These are phyloP conservation scores for Acanthamoeba lenticulata DNA, from an alignment of 208 protist genomes.

Conservation along the genomic window DNA sequence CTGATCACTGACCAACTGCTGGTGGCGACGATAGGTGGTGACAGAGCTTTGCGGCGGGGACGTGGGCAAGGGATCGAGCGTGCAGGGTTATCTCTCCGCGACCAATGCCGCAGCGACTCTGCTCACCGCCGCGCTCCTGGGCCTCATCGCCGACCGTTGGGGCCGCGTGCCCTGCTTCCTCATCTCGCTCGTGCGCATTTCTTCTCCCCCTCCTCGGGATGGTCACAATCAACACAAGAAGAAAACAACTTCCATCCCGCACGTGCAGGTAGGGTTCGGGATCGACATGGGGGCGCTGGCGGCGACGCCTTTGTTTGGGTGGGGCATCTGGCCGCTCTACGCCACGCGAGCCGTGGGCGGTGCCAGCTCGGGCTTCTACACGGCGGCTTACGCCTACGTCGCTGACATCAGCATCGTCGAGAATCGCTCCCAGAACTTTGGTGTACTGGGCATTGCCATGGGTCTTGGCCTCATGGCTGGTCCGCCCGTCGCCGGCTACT, in stretches of 20 bases:
- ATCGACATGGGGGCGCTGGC: neutral
- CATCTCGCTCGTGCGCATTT: neutral
- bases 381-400: slow-evolving; percentile 4
- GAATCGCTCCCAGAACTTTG: slow-evolving; percentile 16
- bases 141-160: neutral
- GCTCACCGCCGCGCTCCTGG: neutral
- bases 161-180: neutral
- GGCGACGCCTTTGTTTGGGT: neutral
- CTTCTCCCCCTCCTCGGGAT: no score
- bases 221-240: no score
- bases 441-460: neutral
- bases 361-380: neutral
- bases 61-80: neutral
- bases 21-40: neutral
- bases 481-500: neutral
- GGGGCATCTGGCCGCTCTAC: slow-evolving; percentile 20
- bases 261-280: neutral
- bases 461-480: neutral
- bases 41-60: neutral
- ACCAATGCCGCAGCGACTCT: neutral
- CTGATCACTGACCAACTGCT: neutral
- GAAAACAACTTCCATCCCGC: no score
- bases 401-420: neutral
- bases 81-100: neutral
- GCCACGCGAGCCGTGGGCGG: neutral